These are phyloP conservation scores for Aethionema arabicum DNA, from an alignment of 345 rosid species.

Conservation along the genomic window DNA sequence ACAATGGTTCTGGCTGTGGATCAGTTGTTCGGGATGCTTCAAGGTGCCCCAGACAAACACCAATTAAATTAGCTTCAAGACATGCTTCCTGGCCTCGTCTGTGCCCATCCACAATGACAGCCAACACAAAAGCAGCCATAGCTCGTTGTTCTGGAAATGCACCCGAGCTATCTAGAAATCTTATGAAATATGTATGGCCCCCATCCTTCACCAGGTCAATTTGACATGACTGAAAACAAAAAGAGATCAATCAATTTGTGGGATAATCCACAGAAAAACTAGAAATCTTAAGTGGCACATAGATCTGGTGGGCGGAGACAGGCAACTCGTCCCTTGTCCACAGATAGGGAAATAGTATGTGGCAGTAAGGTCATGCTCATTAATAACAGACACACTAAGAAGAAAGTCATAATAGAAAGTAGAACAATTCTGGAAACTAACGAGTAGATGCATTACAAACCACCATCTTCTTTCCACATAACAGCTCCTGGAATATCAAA, in stretches of 20 bases:
- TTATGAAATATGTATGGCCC: constrained; percentile 89
- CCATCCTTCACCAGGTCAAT: constrained; percentile 99
- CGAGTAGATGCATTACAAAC: constrained; percentile 13
- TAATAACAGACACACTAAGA: constrained; percentile 17
- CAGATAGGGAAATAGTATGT: neutral
- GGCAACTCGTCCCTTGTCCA: constrained; percentile 5
- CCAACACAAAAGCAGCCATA: constrained; percentile 99
- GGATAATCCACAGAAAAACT: constrained; percentile 5
- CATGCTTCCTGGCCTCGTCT: constrained; percentile 97
- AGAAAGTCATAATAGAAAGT: constrained; percentile 20
- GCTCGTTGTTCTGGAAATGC: constrained; percentile 99
- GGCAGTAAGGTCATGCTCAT: constrained; percentile 5
- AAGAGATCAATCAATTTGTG: constrained; percentile 25
- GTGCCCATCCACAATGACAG: constrained; percentile 98
- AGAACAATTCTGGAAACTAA: constrained; percentile 5
- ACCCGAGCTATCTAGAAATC: constrained; percentile 92
- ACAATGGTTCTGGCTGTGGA: constrained; percentile 74
- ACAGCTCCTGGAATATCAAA: constrained; percentile 18
- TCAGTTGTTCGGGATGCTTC: constrained; percentile 66
- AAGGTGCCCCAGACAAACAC: constrained; percentile 88
- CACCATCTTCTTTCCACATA: constrained; percentile 14
- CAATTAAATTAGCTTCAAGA: constrained; percentile 71
- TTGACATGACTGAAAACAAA: constrained; percentile 86
- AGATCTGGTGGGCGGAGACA: constrained; percentile 4
- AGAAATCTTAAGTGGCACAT: constrained; percentile 17